These are phyloP conservation scores for Kandelia obovata DNA, from an alignment of 345 rosid species.

Conservation along the genomic window DNA sequence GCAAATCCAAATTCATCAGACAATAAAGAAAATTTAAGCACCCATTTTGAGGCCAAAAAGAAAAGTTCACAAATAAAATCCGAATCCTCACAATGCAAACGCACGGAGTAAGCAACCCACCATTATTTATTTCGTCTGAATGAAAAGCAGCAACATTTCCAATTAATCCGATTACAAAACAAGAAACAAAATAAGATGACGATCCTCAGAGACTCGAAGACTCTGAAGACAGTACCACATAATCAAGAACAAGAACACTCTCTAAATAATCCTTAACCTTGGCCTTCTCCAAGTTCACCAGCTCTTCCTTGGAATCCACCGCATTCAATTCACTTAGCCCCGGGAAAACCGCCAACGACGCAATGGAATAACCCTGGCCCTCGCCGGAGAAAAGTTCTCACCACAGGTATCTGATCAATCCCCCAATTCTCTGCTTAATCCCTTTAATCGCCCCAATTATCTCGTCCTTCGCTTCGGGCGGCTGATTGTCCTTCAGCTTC, in stretches of 20 bases:
- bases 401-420: constrained; percentile 57
- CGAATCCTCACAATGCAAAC: too few relatives aligned
- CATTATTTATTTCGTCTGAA: too few relatives aligned
- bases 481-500: constrained; percentile 46
- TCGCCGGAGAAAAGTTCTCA: constrained; percentile 71
- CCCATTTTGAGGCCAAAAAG: too few relatives aligned
- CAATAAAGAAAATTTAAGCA: too few relatives aligned
- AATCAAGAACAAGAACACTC: constrained; percentile 60
- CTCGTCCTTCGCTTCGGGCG: constrained; percentile 41
- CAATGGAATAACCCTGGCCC: constrained; percentile 66
- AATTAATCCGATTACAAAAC: not conserved
- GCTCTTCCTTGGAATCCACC: constrained; percentile 34
- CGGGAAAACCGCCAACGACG: constrained; percentile 50
- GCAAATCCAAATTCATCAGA: too few relatives aligned
- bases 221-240: constrained; percentile 33
- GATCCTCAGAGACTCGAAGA: constrained; percentile 27
- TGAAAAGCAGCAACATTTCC: too few relatives aligned
- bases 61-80: too few relatives aligned
- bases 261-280: constrained; percentile 53
- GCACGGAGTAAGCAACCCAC: too few relatives aligned
- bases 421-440: constrained; percentile 39
- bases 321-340: constrained; percentile 43
- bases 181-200: not conserved
- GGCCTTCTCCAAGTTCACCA: constrained; percentile 45
- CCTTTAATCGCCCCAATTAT: constrained; percentile 44